Evolutionary conservation across 2,329 filamentous ascomycete species (phyloP), one percentile per base, ranked within the genome.

Genomic region (Penicillium sp.): DNA sequence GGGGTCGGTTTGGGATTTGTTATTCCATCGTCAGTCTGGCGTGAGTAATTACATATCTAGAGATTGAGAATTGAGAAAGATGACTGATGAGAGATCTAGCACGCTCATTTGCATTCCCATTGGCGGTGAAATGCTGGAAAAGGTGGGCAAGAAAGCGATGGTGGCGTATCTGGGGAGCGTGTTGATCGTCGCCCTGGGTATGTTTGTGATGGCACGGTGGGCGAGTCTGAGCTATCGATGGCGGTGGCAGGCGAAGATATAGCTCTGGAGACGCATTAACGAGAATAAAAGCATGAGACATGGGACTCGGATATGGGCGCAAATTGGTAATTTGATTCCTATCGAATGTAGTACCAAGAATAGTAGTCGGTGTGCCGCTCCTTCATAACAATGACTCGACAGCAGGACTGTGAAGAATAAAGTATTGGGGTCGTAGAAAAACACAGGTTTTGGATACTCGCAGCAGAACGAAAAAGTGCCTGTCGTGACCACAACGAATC

Each of bases 11-110:
- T 70, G 81, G 82, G 0, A 81, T 81, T 2, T 79, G 78, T 68
- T 83, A 82, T 63, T 81, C 80, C 14, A 67, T 82, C 25, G 78
- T 79, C 12, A 79, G 77, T 41, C 78, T 83, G 57, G 76, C 81
- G 73, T 75, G 60, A 55, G 73, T 70, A 4, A 5, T 12, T 17
- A 20, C 12, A 0, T n/a, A 6, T 17, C 7, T 35, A 5, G 7
- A 6, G 2, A 28, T 35, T 1, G 11, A 35, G 8, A 15, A 14
- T 4, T 17, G 15, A 4, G 10, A 17, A 28, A 1, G 28, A 5
- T 5, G 20, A n/a, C 49, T 35, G 34, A 38, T 20, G 8, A 14
- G 53, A 22, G 34, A 31, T 55, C 1, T 54, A 75, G 73, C 0
- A 75, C 82, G 0, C 67, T 84, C 7, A 72, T 83, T 1, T 78